Percentiles rank a stretch among this genome's conserved stretches.
These are phyloP conservation scores for Saposhnikovia divaricata DNA, from an alignment of 129 eudicot genomes.

Conservation along the genomic window DNA sequence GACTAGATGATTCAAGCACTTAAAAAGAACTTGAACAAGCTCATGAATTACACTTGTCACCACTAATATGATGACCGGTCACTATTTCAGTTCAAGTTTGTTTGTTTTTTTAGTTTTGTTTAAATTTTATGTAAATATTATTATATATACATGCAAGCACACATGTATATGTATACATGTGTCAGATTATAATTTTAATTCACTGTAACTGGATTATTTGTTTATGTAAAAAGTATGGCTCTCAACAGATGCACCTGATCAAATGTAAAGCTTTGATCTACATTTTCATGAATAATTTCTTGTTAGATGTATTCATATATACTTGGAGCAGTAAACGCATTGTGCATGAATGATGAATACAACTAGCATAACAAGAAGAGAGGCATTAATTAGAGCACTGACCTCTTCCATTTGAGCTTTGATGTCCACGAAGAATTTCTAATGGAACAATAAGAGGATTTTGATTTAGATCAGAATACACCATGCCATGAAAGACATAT, in stretches of 20 bases:
- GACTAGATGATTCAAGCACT: neutral
- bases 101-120: too few relatives aligned
- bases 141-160: neutral
- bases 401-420: slow-evolving; percentile 74
- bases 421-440: slow-evolving; percentile 78
- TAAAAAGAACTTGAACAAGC: neutral
- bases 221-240: neutral
- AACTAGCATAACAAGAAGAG: neutral
- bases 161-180: neutral
- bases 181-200: too few relatives aligned
- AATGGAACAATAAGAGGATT: slow-evolving; percentile 87
- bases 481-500: slow-evolving; percentile 96
- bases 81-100: neutral
- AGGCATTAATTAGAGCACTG: slow-evolving; percentile 5
- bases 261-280: neutral
- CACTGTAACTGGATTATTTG: neutral
- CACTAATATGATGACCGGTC: neutral
- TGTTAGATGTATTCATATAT: neutral
- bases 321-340: neutral
- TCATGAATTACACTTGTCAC: neutral
- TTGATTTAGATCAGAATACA: slow-evolving; percentile 81
- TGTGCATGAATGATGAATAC: neutral
- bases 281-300: neutral
- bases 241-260: neutral
- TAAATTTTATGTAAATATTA: neutral